Evolutionary conservation across 2,329 filamentous ascomycete species (phyloP), one percentile per base, ranked within the genome.

Genomic region (Ceratocystis papillata): DNA sequence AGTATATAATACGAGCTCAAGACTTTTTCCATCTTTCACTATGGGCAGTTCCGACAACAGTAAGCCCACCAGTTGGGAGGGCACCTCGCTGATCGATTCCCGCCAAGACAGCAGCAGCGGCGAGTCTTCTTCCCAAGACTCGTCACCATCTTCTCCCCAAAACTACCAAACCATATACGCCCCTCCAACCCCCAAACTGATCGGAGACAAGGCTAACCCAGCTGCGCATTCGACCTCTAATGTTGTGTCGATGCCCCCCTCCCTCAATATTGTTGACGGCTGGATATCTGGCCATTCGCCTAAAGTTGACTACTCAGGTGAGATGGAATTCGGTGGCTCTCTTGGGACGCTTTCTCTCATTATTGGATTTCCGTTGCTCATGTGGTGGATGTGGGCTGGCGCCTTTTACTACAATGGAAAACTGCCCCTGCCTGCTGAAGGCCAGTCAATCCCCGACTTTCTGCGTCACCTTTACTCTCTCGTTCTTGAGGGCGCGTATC

Each of bases 321-420:
- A 82, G 69, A 82, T 84, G 71, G 95, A 99, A 74, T 99, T 97
- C 73, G 93, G 93, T 69, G 94, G 94, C 67, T 86, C 89, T 2
- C 74, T 82, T n/a, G 93, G 94, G 65, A 87, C 92, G 53, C 77
- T 83, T 17, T 79, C 83, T 70, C 91, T 96, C 84, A 97, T 97
- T 90, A 81, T 91, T 69, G 85, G 88, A 59, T 99, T 97, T 77
- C 94, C 94, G n/a, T 69, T 87, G 46, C 82, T 99, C 71, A 97
- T 97, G 93, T 96, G 90, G 83, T 97, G 96, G 79, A 96, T 99
- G 92, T 97, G 92, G 92, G 87, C 96, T 75, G 94, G 94, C 63
- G 89, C 93, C 44, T 92, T 87, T 62, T 96, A 93, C 78, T 99
- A 96, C 77, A 80, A 90, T 73, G 93, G 93, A 71, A 86, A 88